phyloP scores from a whole-genome alignment of 83 land plant species.

The Picea mariana region DNA sequence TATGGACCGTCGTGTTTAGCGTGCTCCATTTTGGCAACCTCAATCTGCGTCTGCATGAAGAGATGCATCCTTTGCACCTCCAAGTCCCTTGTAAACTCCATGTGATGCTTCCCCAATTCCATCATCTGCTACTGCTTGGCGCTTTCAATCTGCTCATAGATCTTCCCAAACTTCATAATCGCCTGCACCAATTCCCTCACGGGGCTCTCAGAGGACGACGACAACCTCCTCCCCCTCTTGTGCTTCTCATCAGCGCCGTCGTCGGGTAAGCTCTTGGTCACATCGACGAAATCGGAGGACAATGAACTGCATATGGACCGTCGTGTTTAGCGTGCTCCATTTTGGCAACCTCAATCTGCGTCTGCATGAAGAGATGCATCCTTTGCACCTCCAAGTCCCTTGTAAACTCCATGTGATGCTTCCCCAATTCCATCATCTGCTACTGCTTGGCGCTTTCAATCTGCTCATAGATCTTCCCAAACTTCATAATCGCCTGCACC shows the following conservation, averaged over 20 bases:
- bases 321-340: constrained; percentile 41
- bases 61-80: too few relatives aligned
- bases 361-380: constrained; percentile 32
- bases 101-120: too few relatives aligned
- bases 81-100: too few relatives aligned
- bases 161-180: constrained; percentile 69
- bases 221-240: neutral
- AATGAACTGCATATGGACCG: too few relatives aligned
- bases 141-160: constrained; percentile 70
- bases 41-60: constrained; percentile 64
- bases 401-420: too few relatives aligned
- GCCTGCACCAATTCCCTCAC: constrained; percentile 33
- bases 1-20: neutral
- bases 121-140: neutral
- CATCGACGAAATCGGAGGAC: neutral
- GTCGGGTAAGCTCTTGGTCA: neutral
- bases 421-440: too few relatives aligned
- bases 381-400: too few relatives aligned
- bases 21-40: constrained; percentile 73
- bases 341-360: constrained; percentile 75
- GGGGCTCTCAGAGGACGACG: neutral
- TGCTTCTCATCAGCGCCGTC: too few relatives aligned
- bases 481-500: constrained; percentile 58
- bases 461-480: constrained; percentile 75
- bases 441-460: constrained; percentile 38